Percentiles rank a stretch among this genome's conserved stretches.
These are phyloP conservation scores for Jackrogersella multiformis DNA, from an alignment of 495 filamentous ascomycete species.

Conservation along the genomic window DNA sequence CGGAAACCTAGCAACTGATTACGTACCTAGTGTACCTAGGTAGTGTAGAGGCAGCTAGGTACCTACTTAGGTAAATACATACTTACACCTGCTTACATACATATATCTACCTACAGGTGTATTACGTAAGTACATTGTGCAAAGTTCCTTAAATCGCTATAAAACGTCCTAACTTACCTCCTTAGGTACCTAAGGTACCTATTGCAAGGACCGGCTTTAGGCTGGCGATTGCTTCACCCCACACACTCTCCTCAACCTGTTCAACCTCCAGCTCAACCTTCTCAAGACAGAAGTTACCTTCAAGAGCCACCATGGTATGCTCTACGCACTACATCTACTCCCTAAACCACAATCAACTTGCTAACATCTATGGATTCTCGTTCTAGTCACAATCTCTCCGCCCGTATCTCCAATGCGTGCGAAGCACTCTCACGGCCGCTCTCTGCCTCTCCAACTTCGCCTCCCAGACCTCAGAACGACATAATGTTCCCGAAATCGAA, in stretches of 20 bases:
- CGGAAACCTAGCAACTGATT: too few relatives aligned
- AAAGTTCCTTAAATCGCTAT: not conserved
- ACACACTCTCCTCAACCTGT: conserved; percentile 16
- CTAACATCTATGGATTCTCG: too few relatives aligned
- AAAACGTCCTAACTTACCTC: not conserved
- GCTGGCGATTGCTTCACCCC: conserved; percentile 37
- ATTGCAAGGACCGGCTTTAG: conserved; percentile 19
- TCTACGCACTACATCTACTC: not conserved
- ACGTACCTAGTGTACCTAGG: too few relatives aligned
- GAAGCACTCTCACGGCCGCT: conserved; percentile 91
- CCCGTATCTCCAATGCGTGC: conserved; percentile 96
- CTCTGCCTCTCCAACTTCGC: conserved; percentile 97
- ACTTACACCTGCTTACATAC: too few relatives aligned
- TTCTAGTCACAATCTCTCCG: conserved; percentile 95
- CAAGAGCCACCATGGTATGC: conserved; percentile 40
- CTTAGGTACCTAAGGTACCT: not conserved
- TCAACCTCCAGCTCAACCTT: too few relatives aligned
- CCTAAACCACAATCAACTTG: not conserved
- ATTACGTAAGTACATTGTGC: too few relatives aligned
- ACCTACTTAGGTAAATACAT: too few relatives aligned
- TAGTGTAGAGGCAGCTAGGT: too few relatives aligned
- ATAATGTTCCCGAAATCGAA: conserved; percentile 98
- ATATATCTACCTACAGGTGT: too few relatives aligned
- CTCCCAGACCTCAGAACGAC: conserved; percentile 92
- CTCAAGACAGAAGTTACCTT: conserved; percentile 8